Evolutionary conservation across 208 protist genomes (phyloP).

Genomic region (Leishmania braziliensis): DNA sequence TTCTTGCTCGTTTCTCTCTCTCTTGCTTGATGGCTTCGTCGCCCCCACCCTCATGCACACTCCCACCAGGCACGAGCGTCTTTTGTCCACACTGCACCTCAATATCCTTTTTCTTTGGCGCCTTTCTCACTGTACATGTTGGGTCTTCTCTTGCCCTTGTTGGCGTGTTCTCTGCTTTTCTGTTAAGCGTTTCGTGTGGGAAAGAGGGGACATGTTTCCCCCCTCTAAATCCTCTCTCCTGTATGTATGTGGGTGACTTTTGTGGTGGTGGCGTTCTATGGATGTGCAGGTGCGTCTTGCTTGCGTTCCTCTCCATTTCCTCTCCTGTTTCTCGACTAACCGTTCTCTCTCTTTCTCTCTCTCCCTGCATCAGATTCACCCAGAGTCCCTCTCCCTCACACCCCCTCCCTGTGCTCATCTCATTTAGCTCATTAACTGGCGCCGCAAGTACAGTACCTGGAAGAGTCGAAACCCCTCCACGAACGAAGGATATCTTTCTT

Average conservation of each 20-base stretch:
- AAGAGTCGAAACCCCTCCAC: not conserved
- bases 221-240: not conserved
- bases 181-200: not conserved
- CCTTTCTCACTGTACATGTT: not conserved
- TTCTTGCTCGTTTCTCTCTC: not conserved
- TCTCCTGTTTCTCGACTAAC: not conserved
- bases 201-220: no score
- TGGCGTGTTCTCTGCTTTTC: not conserved
- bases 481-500: not conserved
- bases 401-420: not conserved
- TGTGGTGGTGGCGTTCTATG: not conserved
- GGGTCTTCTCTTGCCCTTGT: not conserved
- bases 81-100: not conserved
- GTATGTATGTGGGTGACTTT: not conserved
- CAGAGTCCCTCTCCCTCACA: not conserved
- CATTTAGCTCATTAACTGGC: not conserved
- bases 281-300: not conserved
- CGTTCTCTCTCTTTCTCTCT: not conserved
- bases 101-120: not conserved
- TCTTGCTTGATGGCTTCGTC: not conserved
- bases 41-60: not conserved
- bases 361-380: not conserved
- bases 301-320: not conserved
- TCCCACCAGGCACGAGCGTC: not conserved
- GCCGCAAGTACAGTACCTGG: not conserved